phyloP scores from a whole-genome alignment of 1,139 yeast genomes.

The Zygosaccharomyces pseudobailii region DNA sequence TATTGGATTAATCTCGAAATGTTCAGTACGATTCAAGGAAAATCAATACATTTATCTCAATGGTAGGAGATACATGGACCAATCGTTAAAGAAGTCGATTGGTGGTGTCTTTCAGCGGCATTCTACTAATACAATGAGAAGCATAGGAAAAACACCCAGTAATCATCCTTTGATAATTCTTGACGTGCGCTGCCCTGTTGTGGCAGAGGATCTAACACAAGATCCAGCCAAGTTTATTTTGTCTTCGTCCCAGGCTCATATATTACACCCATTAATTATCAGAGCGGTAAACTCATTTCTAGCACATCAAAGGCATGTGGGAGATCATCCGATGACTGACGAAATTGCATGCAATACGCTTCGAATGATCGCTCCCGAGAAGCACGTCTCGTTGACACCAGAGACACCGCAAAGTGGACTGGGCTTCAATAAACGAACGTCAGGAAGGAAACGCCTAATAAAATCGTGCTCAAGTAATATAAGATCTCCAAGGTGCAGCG shows the following conservation, averaged over 20 bases:
- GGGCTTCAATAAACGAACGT: slow-evolving; percentile 16
- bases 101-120: slow-evolving; percentile 32
- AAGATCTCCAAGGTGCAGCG: too few relatives aligned
- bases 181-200: slow-evolving; percentile 33
- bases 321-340: neutral
- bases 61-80: slow-evolving; percentile 35
- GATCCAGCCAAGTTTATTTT: slow-evolving; percentile 39
- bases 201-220: slow-evolving; percentile 40
- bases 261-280: slow-evolving; percentile 34
- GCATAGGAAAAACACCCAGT: slow-evolving; percentile 32
- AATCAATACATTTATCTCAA: slow-evolving; percentile 49
- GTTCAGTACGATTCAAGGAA: slow-evolving; percentile 35
- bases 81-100: slow-evolving; percentile 31
- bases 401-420: slow-evolving; percentile 3
- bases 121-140: slow-evolving; percentile 10
- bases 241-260: slow-evolving; percentile 28
- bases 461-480: too few relatives aligned
- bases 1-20: slow-evolving; percentile 32
- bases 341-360: neutral
- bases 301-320: slow-evolving; percentile 25
- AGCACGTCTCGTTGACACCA: neutral
- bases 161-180: slow-evolving; percentile 41
- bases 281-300: slow-evolving; percentile 35
- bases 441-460: slow-evolving; percentile 8
- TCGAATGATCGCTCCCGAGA: neutral